Conservation (phyloP, 2,329 filamentous ascomycete species). For the Fusarium sp. region DNA sequence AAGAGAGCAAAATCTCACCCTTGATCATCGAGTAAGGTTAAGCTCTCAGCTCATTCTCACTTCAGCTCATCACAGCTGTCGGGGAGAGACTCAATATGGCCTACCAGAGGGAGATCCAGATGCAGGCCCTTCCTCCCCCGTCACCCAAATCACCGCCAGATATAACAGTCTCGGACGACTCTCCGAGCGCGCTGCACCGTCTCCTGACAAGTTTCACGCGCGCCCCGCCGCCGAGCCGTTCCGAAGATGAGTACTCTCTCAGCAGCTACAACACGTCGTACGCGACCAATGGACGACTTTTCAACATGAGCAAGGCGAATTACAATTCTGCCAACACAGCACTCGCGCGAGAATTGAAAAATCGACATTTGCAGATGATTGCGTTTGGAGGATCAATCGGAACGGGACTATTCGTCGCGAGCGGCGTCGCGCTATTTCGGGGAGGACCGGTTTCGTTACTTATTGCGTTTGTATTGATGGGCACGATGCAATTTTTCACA, state of each 20-base stretch:
- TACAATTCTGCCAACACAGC: slow-evolving; percentile 81
- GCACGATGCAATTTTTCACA: slow-evolving; percentile 89
- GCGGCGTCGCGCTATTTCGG: slow-evolving; percentile 74
- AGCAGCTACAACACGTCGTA: slow-evolving; percentile 23
- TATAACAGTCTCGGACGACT: neutral
- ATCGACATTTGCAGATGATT: slow-evolving; percentile 67
- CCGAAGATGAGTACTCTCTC: slow-evolving; percentile 24
- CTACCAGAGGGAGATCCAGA: slow-evolving; percentile 38
- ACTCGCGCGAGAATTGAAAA: slow-evolving; percentile 80
- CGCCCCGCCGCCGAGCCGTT: slow-evolving; percentile 18
- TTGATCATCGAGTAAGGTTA: neutral
- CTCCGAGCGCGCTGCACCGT: slow-evolving; percentile 5
- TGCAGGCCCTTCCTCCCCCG: slow-evolving; percentile 24
- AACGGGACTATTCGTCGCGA: slow-evolving; percentile 90
- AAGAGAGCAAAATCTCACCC: slow-evolving; percentile 1
- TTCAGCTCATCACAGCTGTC: neutral
- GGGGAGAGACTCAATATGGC: slow-evolving; percentile 36
- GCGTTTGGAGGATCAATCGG: slow-evolving; percentile 85
- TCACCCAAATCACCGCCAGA: slow-evolving; percentile 3
- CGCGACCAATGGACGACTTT: slow-evolving; percentile 53
- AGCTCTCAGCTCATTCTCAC: neutral
- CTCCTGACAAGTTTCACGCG: slow-evolving; percentile 34
- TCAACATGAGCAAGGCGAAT: slow-evolving; percentile 68
- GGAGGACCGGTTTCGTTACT: slow-evolving; percentile 83
- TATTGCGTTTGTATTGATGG: slow-evolving; percentile 80